A percentile compares a stretch with the other conserved stretches of the same genome.
Conservation (phyloP, 805 yeast genomes). For the Dipodascus albidus region DNA sequence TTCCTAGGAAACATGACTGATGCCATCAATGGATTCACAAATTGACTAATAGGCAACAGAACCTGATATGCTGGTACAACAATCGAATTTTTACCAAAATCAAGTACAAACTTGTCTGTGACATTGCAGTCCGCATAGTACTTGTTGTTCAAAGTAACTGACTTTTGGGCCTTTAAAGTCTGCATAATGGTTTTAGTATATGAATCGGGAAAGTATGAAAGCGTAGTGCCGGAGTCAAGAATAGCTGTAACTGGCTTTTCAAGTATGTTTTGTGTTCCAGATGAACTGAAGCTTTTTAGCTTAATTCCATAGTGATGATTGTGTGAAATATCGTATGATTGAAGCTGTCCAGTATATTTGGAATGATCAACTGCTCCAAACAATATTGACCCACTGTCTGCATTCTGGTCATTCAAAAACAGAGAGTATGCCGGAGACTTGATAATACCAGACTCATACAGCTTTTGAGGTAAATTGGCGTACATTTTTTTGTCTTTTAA, state of each 20-base stretch:
- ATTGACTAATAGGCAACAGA: slow-evolving; percentile 25
- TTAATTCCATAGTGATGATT: slow-evolving; percentile 25
- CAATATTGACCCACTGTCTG: slow-evolving; percentile 37
- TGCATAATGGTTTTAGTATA: slow-evolving; percentile 25
- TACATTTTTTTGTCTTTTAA: slow-evolving; percentile 27
- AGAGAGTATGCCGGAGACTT: slow-evolving; percentile 52
- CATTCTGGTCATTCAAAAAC: slow-evolving; percentile 36
- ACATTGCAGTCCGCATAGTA: slow-evolving; percentile 29
- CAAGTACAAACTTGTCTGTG: slow-evolving; percentile 19
- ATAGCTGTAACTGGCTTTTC: slow-evolving; percentile 27
- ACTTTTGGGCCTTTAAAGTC: slow-evolving; percentile 28
- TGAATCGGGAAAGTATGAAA: slow-evolving; percentile 35
- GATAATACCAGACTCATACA: slow-evolving; percentile 50
- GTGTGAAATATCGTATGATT: slow-evolving; percentile 26
- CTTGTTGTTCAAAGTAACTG: slow-evolving; percentile 23
- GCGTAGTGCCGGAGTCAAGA: slow-evolving; percentile 46
- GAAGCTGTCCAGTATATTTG: slow-evolving; percentile 34
- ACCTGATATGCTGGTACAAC: slow-evolving; percentile 23
- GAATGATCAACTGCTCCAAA: slow-evolving; percentile 47
- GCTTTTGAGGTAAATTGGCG: slow-evolving; percentile 52
- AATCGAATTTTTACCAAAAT: slow-evolving; percentile 21
- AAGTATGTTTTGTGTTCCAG: slow-evolving; percentile 11
- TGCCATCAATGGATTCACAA: slow-evolving; percentile 22
- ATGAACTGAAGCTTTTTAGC: slow-evolving; percentile 16
- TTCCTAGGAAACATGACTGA: slow-evolving; percentile 24